Percentiles rank a stretch among this genome's conserved stretches.
Evolutionary conservation across 2,329 filamentous ascomycete species (phyloP).

Genomic region (Lanzia echinophila): DNA sequence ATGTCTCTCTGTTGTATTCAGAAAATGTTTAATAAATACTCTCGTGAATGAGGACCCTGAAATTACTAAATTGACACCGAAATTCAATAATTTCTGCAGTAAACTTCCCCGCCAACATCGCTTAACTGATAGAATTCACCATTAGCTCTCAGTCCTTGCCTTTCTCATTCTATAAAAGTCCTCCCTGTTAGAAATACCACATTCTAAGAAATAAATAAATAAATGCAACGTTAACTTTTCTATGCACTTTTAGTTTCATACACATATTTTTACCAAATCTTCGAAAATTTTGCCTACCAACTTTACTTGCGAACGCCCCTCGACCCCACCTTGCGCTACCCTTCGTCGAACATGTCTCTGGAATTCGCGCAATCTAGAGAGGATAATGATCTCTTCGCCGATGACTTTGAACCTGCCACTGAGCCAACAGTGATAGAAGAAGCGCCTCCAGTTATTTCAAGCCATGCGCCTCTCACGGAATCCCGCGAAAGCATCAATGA

Average conservation of each 20-base stretch:
- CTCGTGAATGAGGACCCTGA: no score
- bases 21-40: no score
- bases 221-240: no score
- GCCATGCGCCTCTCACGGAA: neutral
- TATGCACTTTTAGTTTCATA: no score
- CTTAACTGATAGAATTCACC: no score
- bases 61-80: no score
- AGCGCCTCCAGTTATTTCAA: neutral
- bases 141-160: no score
- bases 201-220: no score
- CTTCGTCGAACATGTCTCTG: neutral
- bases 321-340: neutral
- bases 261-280: no score
- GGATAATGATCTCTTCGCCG: conserved; percentile 31
- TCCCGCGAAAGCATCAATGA: neutral
- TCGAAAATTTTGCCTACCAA: no score
- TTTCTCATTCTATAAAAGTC: neutral
- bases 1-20: neutral
- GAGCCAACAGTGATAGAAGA: conserved; percentile 18
- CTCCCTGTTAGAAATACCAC: neutral
- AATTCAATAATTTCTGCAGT: no score
- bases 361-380: conserved; percentile 31
- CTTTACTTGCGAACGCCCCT: neutral
- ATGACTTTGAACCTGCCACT: conserved; percentile 29
- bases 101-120: no score